phyloP scores from a whole-genome alignment of 2,329 filamentous ascomycete genomes.

The Aspergillus neotritici region DNA sequence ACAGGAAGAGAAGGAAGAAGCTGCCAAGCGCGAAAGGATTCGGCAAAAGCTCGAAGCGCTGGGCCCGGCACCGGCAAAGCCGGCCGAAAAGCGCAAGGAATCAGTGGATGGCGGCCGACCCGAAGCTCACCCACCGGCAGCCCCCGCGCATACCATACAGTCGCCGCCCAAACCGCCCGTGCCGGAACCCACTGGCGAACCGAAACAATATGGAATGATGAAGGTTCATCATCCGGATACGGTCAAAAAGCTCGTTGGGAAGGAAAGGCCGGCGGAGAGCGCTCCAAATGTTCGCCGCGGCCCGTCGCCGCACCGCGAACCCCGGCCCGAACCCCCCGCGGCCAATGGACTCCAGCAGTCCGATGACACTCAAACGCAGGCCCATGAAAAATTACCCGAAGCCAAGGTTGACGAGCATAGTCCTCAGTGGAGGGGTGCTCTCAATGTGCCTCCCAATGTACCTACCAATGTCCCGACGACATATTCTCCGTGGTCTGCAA shows the following conservation, averaged over 20 bases:
- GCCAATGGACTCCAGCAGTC: conserved; percentile 28
- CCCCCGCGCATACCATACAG: conserved; percentile 33
- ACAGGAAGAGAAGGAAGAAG: conserved; percentile 52
- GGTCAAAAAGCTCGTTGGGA: conserved; percentile 43
- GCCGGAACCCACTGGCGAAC: conserved; percentile 51
- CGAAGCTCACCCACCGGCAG: conserved; percentile 14
- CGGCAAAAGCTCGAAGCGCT: conserved; percentile 52
- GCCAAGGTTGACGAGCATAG: conserved; percentile 29
- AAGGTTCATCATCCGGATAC: conserved; percentile 55
- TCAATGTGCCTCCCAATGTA: conserved; percentile 24
- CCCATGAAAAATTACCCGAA: conserved; percentile 19
- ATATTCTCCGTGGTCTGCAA: conserved; percentile 35
- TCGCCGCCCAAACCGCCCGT: conserved; percentile 57
- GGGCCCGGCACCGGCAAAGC: conserved; percentile 41
- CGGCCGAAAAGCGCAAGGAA: conserved; percentile 25
- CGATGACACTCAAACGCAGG: conserved; percentile 17
- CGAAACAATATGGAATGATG: conserved; percentile 58
- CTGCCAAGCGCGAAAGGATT: conserved; percentile 54
- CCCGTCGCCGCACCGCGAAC: conserved; percentile 28
- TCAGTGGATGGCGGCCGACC: conserved; percentile 22
- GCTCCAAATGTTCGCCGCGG: conserved; percentile 24
- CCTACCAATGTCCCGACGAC: conserved; percentile 26
- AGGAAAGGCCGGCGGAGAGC: conserved; percentile 33
- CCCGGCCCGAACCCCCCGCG: conserved; percentile 18
- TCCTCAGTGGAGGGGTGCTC: conserved; percentile 34